phyloP scores from a whole-genome alignment of 75 land plant species.

The Pinus tabuliformis region DNA sequence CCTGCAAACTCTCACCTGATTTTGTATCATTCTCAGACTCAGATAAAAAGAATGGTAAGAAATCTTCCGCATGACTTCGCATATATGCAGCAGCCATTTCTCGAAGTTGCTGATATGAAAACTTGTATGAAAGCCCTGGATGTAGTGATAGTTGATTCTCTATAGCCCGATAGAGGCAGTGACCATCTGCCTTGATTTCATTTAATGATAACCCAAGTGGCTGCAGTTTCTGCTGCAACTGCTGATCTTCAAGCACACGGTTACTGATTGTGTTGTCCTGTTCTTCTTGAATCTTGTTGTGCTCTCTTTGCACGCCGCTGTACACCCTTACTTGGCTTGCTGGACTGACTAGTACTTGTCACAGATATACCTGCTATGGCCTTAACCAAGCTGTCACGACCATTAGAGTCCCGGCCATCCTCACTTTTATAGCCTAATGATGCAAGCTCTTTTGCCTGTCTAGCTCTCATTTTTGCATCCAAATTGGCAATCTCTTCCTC shows the following conservation, averaged over 20 bases:
- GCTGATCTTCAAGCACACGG: conserved; percentile 63
- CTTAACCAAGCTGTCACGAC: conserved; percentile 62
- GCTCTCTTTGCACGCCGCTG: conserved; percentile 74
- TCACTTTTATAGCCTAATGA: conserved; percentile 56
- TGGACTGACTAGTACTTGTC: conserved; percentile 19
- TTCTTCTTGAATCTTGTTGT: conserved; percentile 91
- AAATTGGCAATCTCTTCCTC: conserved; percentile 80
- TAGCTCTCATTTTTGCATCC: conserved; percentile 57
- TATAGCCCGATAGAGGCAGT: conserved; percentile 89
- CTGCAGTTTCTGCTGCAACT: conserved; percentile 55
- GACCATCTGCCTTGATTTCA: conserved; percentile 96
- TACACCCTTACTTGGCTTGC: conserved; percentile 61
- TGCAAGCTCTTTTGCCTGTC: conserved; percentile 78
- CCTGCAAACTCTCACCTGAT: conserved; percentile 27
- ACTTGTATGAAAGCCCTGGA: conserved; percentile 38
- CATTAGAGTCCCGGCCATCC: conserved; percentile 23
- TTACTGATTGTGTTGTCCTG: conserved; percentile 63
- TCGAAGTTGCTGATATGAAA: conserved; percentile 66
- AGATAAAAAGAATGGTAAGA: conserved; percentile 79
- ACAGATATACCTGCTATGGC: conserved; percentile 85
- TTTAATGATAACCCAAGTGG: conserved; percentile 76
- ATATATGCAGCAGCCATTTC: conserved; percentile 82
- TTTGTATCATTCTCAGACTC: conserved; percentile 40
- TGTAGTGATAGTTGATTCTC: conserved; percentile 76
- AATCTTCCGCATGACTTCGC: conserved; percentile 60